Evolutionary conservation across 768 basidiomycete species (phyloP).

Genomic region (Boletales sp.): DNA sequence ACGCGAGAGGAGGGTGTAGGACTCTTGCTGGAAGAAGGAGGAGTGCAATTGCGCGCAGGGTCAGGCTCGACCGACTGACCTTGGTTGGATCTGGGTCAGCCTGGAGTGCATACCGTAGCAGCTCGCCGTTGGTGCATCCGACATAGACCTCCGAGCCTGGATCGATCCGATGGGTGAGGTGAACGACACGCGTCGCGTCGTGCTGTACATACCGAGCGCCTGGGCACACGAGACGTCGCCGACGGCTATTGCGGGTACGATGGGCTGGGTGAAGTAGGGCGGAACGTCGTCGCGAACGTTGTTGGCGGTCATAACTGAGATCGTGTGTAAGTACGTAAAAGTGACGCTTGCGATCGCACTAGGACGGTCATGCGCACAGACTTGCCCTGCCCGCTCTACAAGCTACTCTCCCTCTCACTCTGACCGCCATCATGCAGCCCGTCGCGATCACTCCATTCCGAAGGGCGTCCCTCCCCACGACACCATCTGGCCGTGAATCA

Average conservation of each 20-base stretch:
- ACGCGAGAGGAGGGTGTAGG: conserved; percentile 65
- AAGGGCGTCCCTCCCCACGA: conserved; percentile 18
- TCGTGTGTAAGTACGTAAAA: conserved; percentile 15
- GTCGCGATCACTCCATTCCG: conserved; percentile 12
- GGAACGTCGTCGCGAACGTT: conserved; percentile 47
- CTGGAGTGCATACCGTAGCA: conserved; percentile 75
- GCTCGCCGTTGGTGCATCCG: conserved; percentile 80
- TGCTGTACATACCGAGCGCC: conserved; percentile 46
- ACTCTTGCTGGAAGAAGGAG: conserved; percentile 41
- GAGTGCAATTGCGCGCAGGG: neutral
- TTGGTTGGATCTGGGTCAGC: conserved; percentile 45
- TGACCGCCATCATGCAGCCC: conserved; percentile 10
- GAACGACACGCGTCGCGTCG: neutral
- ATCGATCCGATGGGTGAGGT: conserved; percentile 2
- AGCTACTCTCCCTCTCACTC: neutral
- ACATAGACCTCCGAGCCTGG: conserved; percentile 82
- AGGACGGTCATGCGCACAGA: conserved; percentile 16
- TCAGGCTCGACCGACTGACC: conserved; percentile 30
- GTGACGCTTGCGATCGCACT: conserved; percentile 2
- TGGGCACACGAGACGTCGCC: conserved; percentile 43
- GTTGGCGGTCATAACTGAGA: conserved; percentile 17
- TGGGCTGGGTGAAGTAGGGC: conserved; percentile 55
- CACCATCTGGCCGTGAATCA: conserved; percentile 15
- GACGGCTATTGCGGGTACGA: conserved; percentile 37
- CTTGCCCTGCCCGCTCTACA: conserved; percentile 2